A percentile compares a stretch with the other conserved stretches of the same genome.
phyloP scores from a whole-genome alignment of 176 grass and related monocot species.

The Eragrostis nindensis region DNA sequence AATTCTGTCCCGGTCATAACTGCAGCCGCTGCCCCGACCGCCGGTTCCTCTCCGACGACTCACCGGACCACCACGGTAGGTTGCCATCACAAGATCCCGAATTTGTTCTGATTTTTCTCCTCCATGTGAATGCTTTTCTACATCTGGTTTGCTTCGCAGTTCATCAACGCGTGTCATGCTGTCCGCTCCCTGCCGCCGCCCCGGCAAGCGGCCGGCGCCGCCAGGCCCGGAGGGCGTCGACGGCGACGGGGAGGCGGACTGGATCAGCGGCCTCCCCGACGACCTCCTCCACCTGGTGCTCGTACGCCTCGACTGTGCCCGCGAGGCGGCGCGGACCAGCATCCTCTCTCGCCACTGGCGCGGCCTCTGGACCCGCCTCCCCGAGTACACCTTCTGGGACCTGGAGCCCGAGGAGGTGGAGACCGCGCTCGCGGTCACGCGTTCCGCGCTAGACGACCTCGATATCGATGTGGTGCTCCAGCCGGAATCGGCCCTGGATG shows the following conservation, averaged over 20 bases:
- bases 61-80: no score
- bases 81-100: no score
- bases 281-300: not conserved
- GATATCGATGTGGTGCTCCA: not conserved
- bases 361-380: slow-evolving; percentile 6
- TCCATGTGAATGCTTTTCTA: not conserved
- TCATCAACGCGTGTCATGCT: no score
- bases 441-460: not conserved
- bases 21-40: no score
- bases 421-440: not conserved
- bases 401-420: not conserved
- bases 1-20: no score
- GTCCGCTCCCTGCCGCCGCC: no score
- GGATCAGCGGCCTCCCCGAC: not conserved
- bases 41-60: no score
- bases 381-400: not conserved
- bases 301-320: not conserved
- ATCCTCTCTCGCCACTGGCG: slow-evolving; percentile 1
- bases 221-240: not conserved
- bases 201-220: not conserved
- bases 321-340: not conserved
- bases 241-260: not conserved
- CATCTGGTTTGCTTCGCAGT: no score
- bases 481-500: not conserved
- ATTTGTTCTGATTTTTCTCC: no score